Evolutionary conservation across 768 basidiomycete species (phyloP), one percentile per base, ranked within the genome.

Genomic region (Leccinum truebloodii): DNA sequence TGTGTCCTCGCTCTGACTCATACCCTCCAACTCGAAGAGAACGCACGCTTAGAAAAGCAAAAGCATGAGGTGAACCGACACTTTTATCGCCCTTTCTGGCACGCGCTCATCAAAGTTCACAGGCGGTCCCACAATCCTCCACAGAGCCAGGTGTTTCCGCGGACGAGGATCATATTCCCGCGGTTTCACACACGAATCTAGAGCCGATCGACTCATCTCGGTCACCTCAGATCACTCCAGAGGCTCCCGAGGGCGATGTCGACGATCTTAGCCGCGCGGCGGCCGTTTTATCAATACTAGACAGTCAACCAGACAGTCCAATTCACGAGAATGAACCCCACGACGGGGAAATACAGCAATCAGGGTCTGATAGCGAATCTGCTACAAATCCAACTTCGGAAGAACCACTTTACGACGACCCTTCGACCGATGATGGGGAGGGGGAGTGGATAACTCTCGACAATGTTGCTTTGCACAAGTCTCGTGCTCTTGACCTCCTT

Each of bases 371-470:
- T 16, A 16, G 49, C 54, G 59, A 52, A 55, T 32, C 54, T 50
- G 14, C 57, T 30, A 22, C 51, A 30, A 22, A 63, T n/a, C 63
- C 57, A 52, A 66, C 62, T 49, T 44, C 64, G 7, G 62, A 68
- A 39, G 32, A 9, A 10, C 80, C 81, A 1, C 64, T 91, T 12
- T 92, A 84, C 65, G 90, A 90, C 22, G 90, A 92, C 71, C 89
- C 89, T 1, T 88, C 86, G 0, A 86, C 88, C 59, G 81, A 83
- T 61, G 92, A 93, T 63, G 90, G 88, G 14, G 90, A 90, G 72
- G 94, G 94, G 8, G 95, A 95, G 71, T 99, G 97, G 97, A 97
- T 99, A 73, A 99, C 95, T 14, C 95, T 93, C 0, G 78, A 82
- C 55, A 99, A 97, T 69, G 88, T 94, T 61, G 83, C 79, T 9